phyloP scores from a whole-genome alignment of 148 eudicot species.

The Dianthus caryophyllus region DNA sequence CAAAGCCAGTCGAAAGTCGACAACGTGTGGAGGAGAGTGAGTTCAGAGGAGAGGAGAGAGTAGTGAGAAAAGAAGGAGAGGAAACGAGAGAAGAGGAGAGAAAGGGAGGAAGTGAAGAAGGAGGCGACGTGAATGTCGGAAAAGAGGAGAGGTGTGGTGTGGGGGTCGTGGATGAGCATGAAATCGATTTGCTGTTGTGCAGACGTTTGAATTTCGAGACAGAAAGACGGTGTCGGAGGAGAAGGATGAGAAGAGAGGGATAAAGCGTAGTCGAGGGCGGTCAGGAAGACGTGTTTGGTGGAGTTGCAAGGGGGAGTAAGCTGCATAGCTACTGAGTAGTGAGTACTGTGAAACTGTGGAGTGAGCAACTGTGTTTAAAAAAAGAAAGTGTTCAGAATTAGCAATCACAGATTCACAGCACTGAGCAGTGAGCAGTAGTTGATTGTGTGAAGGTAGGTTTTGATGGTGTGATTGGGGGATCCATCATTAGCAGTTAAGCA shows the following conservation, averaged over 20 bases:
- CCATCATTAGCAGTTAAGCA: no score
- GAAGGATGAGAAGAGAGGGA: slow-evolving; percentile 36
- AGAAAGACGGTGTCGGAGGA: slow-evolving; percentile 47
- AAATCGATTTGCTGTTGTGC: slow-evolving; percentile 94
- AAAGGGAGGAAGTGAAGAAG: no score
- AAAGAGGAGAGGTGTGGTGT: slow-evolving; percentile 49
- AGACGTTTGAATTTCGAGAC: slow-evolving; percentile 61
- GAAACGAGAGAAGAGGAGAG: slow-evolving; percentile 41
- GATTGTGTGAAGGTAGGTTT: no score
- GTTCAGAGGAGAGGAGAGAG: slow-evolving; percentile 32
- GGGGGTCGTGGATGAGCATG: slow-evolving; percentile 81
- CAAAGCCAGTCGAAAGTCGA: slow-evolving; percentile 73
- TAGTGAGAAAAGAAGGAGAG: slow-evolving; percentile 36
- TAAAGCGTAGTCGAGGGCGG: slow-evolving; percentile 77
- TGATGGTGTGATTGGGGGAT: no score
- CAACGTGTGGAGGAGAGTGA: slow-evolving; percentile 35
- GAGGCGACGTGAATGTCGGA: slow-evolving; percentile 67
- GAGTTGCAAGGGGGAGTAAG: slow-evolving; percentile 40
- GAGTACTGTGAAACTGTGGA: no score
- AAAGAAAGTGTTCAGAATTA: no score
- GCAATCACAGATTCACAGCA: no score
- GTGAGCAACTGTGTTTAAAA: no score
- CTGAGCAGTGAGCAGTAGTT: no score
- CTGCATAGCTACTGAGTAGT: slow-evolving; percentile 48
- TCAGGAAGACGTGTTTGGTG: slow-evolving; percentile 57